phyloP scores from a whole-genome alignment of 805 yeast species.

The Zygoascus ofunaensis region DNA sequence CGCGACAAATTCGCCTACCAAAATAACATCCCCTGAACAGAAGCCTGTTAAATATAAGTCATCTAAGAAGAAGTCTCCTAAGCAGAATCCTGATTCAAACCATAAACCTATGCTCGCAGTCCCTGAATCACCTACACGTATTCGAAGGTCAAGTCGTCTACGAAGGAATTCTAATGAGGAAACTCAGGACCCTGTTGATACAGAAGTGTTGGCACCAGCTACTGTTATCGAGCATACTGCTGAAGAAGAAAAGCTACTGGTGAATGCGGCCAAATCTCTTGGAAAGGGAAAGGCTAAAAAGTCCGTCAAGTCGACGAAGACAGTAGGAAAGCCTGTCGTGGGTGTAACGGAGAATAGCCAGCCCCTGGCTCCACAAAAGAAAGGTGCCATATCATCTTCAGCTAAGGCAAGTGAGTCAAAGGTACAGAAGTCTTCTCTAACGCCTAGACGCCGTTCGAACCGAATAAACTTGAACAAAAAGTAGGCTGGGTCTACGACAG shows the following conservation, averaged over 20 bases:
- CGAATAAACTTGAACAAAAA: slow-evolving; percentile 2
- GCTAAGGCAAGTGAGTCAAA: background rate
- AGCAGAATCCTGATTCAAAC: no score
- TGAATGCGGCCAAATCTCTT: background rate
- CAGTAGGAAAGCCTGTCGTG: no score
- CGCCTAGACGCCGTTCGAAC: background rate
- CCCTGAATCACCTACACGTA: no score
- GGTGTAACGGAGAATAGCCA: no score
- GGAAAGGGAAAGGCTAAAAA: background rate
- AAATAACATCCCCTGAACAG: no score
- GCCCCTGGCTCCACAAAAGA: no score
- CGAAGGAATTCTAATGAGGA: background rate
- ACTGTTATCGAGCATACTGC: background rate
- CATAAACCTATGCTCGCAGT: no score
- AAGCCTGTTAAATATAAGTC: no score
- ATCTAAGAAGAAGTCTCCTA: no score
- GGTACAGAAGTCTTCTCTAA: background rate
- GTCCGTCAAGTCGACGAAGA: background rate
- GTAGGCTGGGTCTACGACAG: no score
- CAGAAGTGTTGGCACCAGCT: background rate
- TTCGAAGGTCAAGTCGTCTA: no score
- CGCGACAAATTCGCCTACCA: no score
- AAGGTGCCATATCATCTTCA: background rate
- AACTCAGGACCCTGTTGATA: background rate
- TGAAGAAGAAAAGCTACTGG: background rate